Percentiles rank a stretch among this genome's conserved stretches.
Evolutionary conservation across 768 basidiomycete genomes (phyloP).

Genomic region (Lentinula sp.): DNA sequence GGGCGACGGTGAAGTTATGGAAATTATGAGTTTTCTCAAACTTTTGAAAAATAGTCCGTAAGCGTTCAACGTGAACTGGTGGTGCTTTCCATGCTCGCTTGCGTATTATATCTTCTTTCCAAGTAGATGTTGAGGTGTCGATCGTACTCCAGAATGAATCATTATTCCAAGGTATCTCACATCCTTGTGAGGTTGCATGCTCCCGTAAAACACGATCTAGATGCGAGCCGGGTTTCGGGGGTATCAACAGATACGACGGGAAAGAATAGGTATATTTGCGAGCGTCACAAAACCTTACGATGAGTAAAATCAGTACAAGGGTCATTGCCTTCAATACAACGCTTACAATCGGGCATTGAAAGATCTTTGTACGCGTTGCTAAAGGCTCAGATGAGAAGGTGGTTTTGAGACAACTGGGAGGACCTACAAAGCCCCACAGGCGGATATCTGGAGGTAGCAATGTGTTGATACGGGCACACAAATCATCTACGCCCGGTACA

Average conservation of each 20-base stretch:
- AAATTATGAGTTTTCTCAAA: conserved; percentile 94
- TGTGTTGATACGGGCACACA: conserved; percentile 72
- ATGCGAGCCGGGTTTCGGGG: conserved; percentile 74
- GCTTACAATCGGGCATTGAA: conserved; percentile 74
- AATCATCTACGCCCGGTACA: conserved; percentile 65
- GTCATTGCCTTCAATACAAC: background rate
- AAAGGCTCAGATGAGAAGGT: background rate
- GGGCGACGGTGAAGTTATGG: conserved; percentile 92
- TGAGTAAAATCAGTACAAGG: background rate
- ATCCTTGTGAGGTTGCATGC: conserved; percentile 21
- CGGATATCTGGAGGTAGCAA: conserved; percentile 89
- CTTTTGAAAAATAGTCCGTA: conserved; percentile 52
- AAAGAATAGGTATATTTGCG: conserved; percentile 98
- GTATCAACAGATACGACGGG: conserved; percentile 87
- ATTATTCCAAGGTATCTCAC: conserved; percentile 13
- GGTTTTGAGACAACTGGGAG: background rate
- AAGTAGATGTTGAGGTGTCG: conserved; percentile 28
- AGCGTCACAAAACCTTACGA: conserved; percentile 83
- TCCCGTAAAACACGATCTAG: conserved; percentile 41
- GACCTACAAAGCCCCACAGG: conserved; percentile 82
- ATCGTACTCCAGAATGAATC: conserved; percentile 61
- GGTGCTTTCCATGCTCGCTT: conserved; percentile 70
- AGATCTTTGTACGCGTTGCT: conserved; percentile 54
- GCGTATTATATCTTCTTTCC: conserved; percentile 54
- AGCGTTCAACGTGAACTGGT: conserved; percentile 42